Evolutionary conservation across 306 rosid species (phyloP).

Genomic region (Casuarina cunninghamiana): DNA sequence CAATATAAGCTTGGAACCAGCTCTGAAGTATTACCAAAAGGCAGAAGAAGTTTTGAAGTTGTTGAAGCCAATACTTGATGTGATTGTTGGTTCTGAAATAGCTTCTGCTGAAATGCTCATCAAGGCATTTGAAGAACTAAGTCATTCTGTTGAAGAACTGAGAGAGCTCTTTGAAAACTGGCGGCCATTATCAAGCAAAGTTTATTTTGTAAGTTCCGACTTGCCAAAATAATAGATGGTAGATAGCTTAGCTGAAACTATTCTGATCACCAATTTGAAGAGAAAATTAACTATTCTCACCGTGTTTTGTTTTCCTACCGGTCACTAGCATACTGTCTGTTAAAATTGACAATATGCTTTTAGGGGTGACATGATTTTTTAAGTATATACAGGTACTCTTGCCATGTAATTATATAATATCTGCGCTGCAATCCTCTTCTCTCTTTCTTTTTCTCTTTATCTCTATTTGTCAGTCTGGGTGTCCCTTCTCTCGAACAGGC

Average conservation of each 20-base stretch:
- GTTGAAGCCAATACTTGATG: constrained; percentile 81
- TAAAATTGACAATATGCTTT: background rate
- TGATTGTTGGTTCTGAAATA: constrained; percentile 57
- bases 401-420: background rate
- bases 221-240: constrained; percentile 10
- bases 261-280: constrained; percentile 15
- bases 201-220: constrained; percentile 78
- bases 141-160: constrained; percentile 65
- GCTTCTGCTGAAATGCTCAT: constrained; percentile 64
- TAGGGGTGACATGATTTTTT: background rate
- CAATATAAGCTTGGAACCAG: constrained; percentile 59
- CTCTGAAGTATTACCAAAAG: constrained; percentile 65
- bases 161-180: constrained; percentile 69
- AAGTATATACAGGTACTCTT: background rate
- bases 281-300: constrained; percentile 16
- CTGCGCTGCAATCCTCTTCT: background rate
- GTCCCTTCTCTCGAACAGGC: background rate
- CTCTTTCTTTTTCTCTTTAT: background rate
- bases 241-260: constrained; percentile 8
- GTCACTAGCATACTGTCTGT: background rate
- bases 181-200: constrained; percentile 86
- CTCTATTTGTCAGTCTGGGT: background rate
- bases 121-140: constrained; percentile 65
- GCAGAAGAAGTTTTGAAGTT: constrained; percentile 78
- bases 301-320: background rate